Percentiles rank a stretch among this genome's conserved stretches.
Evolutionary conservation across 1,139 yeast genomes (phyloP).

Genomic region (Candida sp.): DNA sequence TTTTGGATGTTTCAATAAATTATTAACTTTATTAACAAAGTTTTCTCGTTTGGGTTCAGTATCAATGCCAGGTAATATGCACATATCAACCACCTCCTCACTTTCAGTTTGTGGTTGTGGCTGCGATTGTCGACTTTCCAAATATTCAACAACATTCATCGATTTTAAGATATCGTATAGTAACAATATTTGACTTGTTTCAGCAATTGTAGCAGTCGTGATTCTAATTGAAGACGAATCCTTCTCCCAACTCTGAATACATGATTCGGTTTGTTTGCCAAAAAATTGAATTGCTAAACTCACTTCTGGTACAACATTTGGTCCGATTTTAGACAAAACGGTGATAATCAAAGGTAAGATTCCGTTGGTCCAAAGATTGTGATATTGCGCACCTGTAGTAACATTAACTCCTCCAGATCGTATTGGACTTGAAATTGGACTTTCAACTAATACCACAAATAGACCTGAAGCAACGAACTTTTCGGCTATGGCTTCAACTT

Average conservation of each 20-base stretch:
- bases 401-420: slow-evolving; percentile 64
- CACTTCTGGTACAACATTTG: slow-evolving; percentile 60
- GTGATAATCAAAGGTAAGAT: slow-evolving; percentile 65
- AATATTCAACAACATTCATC: slow-evolving; percentile 45
- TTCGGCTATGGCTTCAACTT: slow-evolving; percentile 63
- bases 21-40: slow-evolving; percentile 57
- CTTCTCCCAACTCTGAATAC: slow-evolving; percentile 69
- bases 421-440: slow-evolving; percentile 65
- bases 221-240: slow-evolving; percentile 53
- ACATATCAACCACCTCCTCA: slow-evolving; percentile 18
- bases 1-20: slow-evolving; percentile 82
- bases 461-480: slow-evolving; percentile 63
- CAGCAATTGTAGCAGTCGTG: slow-evolving; percentile 65
- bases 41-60: slow-evolving; percentile 53
- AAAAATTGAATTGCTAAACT: slow-evolving; percentile 64
- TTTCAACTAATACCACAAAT: slow-evolving; percentile 67
- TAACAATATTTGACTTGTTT: slow-evolving; percentile 74
- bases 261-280: slow-evolving; percentile 59
- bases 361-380: slow-evolving; percentile 81
- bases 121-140: slow-evolving; percentile 11
- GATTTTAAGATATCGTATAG: slow-evolving; percentile 57
- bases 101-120: slow-evolving; percentile 4
- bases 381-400: slow-evolving; percentile 49
- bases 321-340: slow-evolving; percentile 61
- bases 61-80: slow-evolving; percentile 61